A percentile compares a stretch with the other conserved stretches of the same genome.
These are phyloP conservation scores for Akanthomyces lecanii DNA, from an alignment of 2,329 filamentous ascomycete genomes.

Conservation along the genomic window DNA sequence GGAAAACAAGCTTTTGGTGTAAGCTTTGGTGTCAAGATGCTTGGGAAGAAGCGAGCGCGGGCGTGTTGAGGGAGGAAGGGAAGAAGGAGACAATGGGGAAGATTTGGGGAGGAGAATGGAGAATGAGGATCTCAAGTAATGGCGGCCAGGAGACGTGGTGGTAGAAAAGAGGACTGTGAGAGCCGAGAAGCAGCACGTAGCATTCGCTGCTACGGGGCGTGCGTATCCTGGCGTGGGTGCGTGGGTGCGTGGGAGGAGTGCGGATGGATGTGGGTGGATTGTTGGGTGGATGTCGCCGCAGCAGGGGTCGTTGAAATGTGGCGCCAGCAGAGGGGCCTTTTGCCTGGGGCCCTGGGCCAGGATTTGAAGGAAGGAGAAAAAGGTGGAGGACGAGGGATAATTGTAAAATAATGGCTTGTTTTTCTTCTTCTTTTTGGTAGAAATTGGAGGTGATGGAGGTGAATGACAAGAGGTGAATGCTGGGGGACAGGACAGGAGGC, in stretches of 20 bases:
- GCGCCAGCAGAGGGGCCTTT: background rate
- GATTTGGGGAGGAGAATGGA: background rate
- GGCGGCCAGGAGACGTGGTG: background rate
- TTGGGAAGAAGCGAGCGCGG: background rate
- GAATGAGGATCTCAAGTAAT: background rate
- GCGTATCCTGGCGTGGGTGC: background rate
- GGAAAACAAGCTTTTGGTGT: background rate
- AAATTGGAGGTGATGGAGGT: no score
- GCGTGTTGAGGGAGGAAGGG: background rate
- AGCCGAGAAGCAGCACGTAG: background rate
- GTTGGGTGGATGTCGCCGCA: constrained; percentile 1
- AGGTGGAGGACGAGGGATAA: background rate
- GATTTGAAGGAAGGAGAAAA: background rate
- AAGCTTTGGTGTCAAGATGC: background rate
- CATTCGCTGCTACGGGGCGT: background rate
- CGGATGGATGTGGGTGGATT: background rate
- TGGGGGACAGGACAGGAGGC: no score
- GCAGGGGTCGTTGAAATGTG: constrained; percentile 1
- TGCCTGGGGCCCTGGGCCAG: no score
- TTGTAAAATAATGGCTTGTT: background rate
- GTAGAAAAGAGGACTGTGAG: background rate
- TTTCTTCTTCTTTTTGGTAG: no score
- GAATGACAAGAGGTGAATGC: no score
- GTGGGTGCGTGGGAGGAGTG: background rate
- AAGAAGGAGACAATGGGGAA: background rate